A percentile compares a stretch with the other conserved stretches of the same genome.
Evolutionary conservation across 208 protist genomes (phyloP).

Genomic region (Naegleria lovaniensis): DNA sequence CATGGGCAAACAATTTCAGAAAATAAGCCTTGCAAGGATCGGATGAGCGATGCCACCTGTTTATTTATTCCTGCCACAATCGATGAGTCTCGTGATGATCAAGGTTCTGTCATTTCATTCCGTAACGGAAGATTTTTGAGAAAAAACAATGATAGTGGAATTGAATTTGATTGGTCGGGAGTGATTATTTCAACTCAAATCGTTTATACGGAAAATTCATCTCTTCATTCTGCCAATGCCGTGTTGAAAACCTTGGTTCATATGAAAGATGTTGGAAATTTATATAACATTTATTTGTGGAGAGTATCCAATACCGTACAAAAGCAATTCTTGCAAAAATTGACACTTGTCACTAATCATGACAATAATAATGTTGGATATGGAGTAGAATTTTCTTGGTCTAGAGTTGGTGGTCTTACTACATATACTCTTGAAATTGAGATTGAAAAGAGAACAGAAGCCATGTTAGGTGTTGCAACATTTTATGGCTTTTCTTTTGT

Average conservation of each 20-base stretch:
- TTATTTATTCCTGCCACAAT: too few relatives aligned
- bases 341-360: background rate
- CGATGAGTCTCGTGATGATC: too few relatives aligned
- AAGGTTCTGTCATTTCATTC: background rate
- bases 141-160: background rate
- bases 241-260: background rate
- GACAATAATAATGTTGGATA: background rate
- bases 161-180: slow-evolving; percentile 19
- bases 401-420: too few relatives aligned
- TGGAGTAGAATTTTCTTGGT: background rate
- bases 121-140: background rate
- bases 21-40: too few relatives aligned
- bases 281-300: background rate
- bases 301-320: background rate
- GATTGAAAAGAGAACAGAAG: slow-evolving; percentile 19
- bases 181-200: background rate
- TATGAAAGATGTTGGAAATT: background rate
- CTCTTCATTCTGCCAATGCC: background rate
- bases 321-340: background rate
- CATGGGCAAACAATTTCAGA: too few relatives aligned
- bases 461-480: background rate
- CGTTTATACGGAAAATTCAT: background rate
- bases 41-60: too few relatives aligned
- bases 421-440: background rate
- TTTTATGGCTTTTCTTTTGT: background rate